Evolutionary conservation across 1,284 basidiomycete species (phyloP).

Genomic region (Mycena citricolor): DNA sequence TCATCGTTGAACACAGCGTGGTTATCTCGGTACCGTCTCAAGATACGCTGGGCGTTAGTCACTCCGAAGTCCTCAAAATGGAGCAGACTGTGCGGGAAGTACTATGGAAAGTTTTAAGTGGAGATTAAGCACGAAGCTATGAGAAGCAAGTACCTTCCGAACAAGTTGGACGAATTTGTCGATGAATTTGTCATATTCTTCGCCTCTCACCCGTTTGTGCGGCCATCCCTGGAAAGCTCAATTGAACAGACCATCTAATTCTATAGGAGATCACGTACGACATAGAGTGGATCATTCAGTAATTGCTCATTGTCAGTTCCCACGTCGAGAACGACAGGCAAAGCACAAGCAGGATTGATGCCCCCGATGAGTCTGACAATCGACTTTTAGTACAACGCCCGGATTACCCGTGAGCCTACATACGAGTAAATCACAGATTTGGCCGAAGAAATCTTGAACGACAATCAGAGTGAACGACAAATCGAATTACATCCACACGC

Average conservation of each 20-base stretch:
- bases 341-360: constrained; percentile 69
- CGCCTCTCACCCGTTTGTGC: constrained; percentile 60
- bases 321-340: constrained; percentile 73
- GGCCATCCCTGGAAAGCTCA: constrained; percentile 57
- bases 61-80: constrained; percentile 83
- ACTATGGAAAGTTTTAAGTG: constrained; percentile 50
- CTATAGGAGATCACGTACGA: constrained; percentile 46
- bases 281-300: constrained; percentile 64
- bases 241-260: not conserved
- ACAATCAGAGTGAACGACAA: no score
- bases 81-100: constrained; percentile 49
- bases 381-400: no score
- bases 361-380: constrained; percentile 68
- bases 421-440: constrained; percentile 85
- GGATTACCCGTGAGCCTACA: no score
- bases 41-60: constrained; percentile 70
- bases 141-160: not conserved
- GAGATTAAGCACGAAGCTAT: constrained; percentile 51
- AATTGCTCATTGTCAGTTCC: constrained; percentile 74
- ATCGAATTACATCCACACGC: constrained; percentile 11
- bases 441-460: constrained; percentile 88
- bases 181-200: constrained; percentile 66
- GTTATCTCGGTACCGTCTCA: constrained; percentile 64
- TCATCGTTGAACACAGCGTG: constrained; percentile 83
- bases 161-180: constrained; percentile 50